phyloP scores from a whole-genome alignment of 352 stramenopile species.

The Globisporangium nunn region DNA sequence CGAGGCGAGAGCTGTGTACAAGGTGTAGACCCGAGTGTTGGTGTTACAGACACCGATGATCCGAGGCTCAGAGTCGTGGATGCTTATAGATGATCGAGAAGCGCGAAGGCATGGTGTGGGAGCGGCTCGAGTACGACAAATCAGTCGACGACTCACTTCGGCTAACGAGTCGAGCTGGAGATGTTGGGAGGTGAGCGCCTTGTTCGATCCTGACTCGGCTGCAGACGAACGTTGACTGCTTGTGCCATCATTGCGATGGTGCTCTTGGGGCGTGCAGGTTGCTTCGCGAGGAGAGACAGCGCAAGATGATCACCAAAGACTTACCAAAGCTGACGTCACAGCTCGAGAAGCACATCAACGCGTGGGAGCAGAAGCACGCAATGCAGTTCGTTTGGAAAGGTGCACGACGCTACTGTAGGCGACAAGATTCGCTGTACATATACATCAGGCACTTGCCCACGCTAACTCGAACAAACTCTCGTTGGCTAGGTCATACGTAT shows the following conservation, averaged over 20 bases:
- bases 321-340: slow-evolving; percentile 35
- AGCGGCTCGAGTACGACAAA: slow-evolving; percentile 26
- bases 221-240: not conserved
- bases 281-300: slow-evolving; percentile 26
- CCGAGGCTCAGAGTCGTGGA: not conserved
- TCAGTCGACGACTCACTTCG: slow-evolving; percentile 10
- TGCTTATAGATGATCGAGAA: slow-evolving; percentile 28
- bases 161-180: slow-evolving; percentile 15
- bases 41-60: not conserved
- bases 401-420: slow-evolving; percentile 4
- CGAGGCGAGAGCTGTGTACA: slow-evolving; percentile 7
- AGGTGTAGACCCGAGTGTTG: slow-evolving; percentile 5
- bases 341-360: slow-evolving; percentile 25
- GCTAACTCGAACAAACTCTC: not conserved
- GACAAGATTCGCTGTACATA: not conserved
- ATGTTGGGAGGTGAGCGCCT: slow-evolving; percentile 9
- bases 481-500: slow-evolving; percentile 21
- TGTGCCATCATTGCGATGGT: not conserved
- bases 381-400: slow-evolving; percentile 32
- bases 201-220: not conserved
- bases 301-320: slow-evolving; percentile 29
- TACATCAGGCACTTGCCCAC: not conserved
- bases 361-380: slow-evolving; percentile 29
- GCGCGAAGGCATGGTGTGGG: slow-evolving; percentile 34
- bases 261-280: slow-evolving; percentile 6